Evolutionary conservation across 2,329 filamentous ascomycete genomes (phyloP).

Genomic region (Microcyclospora pomicola): DNA sequence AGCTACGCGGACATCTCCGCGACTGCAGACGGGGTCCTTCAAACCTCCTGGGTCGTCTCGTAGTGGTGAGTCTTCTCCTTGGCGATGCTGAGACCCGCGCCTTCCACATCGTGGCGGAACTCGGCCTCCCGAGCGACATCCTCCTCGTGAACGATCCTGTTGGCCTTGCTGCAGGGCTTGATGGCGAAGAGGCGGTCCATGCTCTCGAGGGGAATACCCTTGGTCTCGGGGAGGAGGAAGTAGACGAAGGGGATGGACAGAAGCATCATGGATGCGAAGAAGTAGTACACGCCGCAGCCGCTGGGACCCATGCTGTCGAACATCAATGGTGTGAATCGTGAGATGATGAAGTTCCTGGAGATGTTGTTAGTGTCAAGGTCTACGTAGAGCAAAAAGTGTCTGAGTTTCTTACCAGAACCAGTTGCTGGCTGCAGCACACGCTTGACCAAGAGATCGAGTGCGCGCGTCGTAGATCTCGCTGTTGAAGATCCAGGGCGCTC

Average conservation of each 20-base stretch:
- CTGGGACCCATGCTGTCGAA: conserved; percentile 28
- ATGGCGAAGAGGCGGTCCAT: conserved; percentile 35
- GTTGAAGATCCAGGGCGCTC: conserved; percentile 61
- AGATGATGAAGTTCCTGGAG: conserved; percentile 58
- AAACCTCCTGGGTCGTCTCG: conserved; percentile 7
- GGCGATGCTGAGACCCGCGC: conserved; percentile 21
- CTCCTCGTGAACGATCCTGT: conserved; percentile 26
- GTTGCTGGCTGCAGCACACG: conserved; percentile 56
- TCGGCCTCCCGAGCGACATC: conserved; percentile 26
- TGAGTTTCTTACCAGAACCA: conserved; percentile 44
- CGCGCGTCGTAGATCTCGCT: conserved; percentile 61
- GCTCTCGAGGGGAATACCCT: conserved; percentile 31
- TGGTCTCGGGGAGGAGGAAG: conserved; percentile 27
- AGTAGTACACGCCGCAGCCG: conserved; percentile 28
- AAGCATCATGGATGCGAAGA: conserved; percentile 36
- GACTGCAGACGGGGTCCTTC: too few species aligned
- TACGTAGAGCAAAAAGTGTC: background rate
- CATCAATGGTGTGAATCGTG: conserved; percentile 55
- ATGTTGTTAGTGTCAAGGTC: conserved; percentile 25
- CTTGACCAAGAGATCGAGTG: conserved; percentile 55
- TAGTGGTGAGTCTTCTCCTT: conserved; percentile 24
- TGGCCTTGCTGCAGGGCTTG: conserved; percentile 28
- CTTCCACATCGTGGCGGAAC: conserved; percentile 28
- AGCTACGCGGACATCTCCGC: too few species aligned
- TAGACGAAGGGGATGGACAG: conserved; percentile 32